phyloP scores from a whole-genome alignment of 2,329 filamentous ascomycete genomes.

The Colletotrichum sublineola region DNA sequence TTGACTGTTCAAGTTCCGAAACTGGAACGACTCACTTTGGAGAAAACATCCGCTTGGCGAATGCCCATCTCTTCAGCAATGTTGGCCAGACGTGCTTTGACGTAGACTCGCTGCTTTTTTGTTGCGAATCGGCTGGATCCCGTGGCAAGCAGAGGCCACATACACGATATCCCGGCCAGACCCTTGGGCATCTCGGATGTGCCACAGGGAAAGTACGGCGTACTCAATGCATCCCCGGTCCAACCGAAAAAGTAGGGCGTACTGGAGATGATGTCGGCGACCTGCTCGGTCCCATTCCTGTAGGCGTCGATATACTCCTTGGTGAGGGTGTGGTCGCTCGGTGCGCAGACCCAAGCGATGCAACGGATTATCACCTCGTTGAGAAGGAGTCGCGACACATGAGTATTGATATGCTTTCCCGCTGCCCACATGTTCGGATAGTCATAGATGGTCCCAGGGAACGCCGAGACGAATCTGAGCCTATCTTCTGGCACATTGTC shows the following conservation, averaged over 20 bases:
- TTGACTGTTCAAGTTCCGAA: background rate
- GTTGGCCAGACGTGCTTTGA: constrained; percentile 42
- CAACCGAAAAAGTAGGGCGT: constrained; percentile 46
- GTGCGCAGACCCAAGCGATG: constrained; percentile 45
- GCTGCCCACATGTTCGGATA: constrained; percentile 46
- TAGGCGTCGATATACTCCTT: constrained; percentile 44
- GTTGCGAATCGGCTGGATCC: constrained; percentile 45
- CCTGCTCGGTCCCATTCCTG: constrained; percentile 43
- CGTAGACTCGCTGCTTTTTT: constrained; percentile 41
- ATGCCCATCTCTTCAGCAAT: constrained; percentile 46
- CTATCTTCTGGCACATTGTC: constrained; percentile 40
- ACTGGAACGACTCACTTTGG: constrained; percentile 31
- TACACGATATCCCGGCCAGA: constrained; percentile 43
- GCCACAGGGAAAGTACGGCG: constrained; percentile 46
- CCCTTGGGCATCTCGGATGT: constrained; percentile 46
- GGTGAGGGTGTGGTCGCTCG: constrained; percentile 44
- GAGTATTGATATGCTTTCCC: constrained; percentile 46
- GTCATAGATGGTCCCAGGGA: constrained; percentile 43
- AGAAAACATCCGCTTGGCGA: constrained; percentile 45
- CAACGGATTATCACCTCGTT: constrained; percentile 44
- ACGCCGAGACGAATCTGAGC: constrained; percentile 40
- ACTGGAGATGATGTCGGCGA: constrained; percentile 44
- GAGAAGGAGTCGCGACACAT: constrained; percentile 45
- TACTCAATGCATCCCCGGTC: constrained; percentile 44
- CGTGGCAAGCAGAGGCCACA: constrained; percentile 45